These are phyloP conservation scores for Ceratocystis variospora DNA, from an alignment of 2,329 filamentous ascomycete species.

Conservation along the genomic window DNA sequence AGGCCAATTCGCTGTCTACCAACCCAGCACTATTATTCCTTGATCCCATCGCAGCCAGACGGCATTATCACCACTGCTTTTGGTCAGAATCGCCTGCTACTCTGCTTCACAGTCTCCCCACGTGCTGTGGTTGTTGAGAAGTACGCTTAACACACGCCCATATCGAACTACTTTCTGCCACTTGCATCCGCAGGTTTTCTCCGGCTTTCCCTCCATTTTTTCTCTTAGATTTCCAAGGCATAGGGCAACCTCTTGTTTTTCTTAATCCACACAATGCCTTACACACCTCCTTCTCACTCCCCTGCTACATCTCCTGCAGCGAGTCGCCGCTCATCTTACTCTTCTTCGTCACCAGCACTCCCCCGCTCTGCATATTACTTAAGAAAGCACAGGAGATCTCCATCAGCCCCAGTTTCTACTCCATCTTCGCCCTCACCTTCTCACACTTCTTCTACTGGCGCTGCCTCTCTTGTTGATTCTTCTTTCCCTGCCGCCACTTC, in stretches of 20 bases:
- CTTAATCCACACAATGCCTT: conserved; percentile 50
- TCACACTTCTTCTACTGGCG: conserved; percentile 7
- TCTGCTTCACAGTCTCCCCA: neutral
- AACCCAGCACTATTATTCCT: neutral
- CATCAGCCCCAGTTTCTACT: conserved; percentile 27
- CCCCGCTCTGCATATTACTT: conserved; percentile 54
- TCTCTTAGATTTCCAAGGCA: neutral
- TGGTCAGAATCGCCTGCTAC: neutral
- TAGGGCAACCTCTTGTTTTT: neutral
- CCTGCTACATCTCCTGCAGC: conserved; percentile 46
- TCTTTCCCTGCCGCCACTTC: conserved; percentile 12
- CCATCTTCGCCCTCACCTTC: conserved; percentile 11
- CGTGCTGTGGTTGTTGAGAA: neutral
- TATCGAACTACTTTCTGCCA: neutral
- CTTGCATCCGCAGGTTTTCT: neutral
- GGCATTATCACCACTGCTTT: neutral
- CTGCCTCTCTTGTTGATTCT: conserved; percentile 6
- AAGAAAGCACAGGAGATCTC: conserved; percentile 47
- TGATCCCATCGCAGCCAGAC: neutral
- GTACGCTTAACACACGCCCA: conserved; percentile 3
- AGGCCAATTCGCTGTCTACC: neutral
- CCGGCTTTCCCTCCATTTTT: neutral
- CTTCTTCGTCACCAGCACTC: conserved; percentile 37
- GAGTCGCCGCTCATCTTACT: conserved; percentile 44
- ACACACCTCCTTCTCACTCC: conserved; percentile 65